Evolutionary conservation across 164 flowering plant species (phyloP), one percentile per base, ranked within the genome.

Genomic region (Amborella trichopoda): DNA sequence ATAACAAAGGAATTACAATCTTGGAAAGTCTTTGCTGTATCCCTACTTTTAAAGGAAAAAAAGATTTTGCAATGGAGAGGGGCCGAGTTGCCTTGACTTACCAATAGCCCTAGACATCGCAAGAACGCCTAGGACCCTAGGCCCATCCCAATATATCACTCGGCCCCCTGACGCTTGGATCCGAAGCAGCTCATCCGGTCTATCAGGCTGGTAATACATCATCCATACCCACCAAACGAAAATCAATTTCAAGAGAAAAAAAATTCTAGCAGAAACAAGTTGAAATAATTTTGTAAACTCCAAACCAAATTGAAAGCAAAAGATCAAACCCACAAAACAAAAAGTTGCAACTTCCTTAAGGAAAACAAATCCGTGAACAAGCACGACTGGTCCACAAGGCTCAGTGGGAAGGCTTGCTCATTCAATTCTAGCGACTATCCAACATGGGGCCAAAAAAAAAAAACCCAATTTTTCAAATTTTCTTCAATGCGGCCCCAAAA

Each of bases 71-170:
- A 37, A 37, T 6, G 40, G 5, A 6, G 13, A 37, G 8, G 13
- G 12, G 20, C 11, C 9, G 16, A n/a, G 46, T 5, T 39, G 38
- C 20, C 25, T 46, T 6, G 3, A 26, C 38, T 48, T 48, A 67
- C 85, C 93, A 6, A 84, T 81, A 0, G 90, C 82, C 46, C 94
- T 55, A 0, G 90, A 81, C 90, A 80, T 81, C 23, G 95, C 95
- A 9, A 85, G 61, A 2, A 81, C 75, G 16, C 95, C 95, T 0
- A 81, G 76, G 4, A 85, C 95, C 5, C 95, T 57, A 2, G 87
- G 50, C 0, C 84, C 82, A 22, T 85, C 88, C 90, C 90, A 79
- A 56, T 68, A 75, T 3, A 79, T 77, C 1, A 85, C 95, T 0
- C 78, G 74, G 13, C 90, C 95, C 17, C 95, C 95, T 13, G 83